Percentiles rank a stretch among this genome's conserved stretches.
Evolutionary conservation across 208 protist genomes (phyloP).

Genomic region (Leishmania amazonensis): DNA sequence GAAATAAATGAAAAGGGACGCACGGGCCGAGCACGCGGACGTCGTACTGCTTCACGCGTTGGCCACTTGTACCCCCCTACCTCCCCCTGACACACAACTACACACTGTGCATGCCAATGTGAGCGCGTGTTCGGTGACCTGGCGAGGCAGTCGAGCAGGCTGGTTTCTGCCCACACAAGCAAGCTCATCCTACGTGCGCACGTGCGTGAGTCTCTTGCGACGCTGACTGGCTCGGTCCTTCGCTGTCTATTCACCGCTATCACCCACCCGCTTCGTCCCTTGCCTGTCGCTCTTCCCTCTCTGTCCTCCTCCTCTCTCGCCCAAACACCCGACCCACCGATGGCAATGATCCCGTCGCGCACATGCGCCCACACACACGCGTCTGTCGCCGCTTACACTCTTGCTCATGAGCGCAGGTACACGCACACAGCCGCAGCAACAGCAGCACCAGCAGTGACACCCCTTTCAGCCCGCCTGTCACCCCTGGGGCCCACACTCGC

Average conservation of each 20-base stretch:
- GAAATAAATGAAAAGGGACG: not conserved
- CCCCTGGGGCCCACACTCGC: not conserved
- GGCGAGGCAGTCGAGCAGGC: not conserved
- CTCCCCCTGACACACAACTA: not conserved
- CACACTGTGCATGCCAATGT: not conserved
- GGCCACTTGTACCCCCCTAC: not conserved
- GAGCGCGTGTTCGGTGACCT: not conserved
- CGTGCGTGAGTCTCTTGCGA: not conserved
- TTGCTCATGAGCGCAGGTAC: not conserved
- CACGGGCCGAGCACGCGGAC: not conserved
- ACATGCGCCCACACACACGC: not conserved
- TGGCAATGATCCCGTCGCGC: not conserved
- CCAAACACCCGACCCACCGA: not conserved
- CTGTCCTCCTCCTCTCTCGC: not conserved
- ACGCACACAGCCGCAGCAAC: not conserved
- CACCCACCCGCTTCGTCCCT: not conserved
- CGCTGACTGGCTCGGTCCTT: not conserved
- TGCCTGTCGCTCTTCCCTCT: not conserved
- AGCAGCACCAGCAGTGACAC: not conserved
- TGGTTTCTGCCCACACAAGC: not conserved
- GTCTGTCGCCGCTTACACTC: not conserved
- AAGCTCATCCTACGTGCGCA: too few relatives aligned
- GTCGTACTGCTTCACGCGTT: not conserved
- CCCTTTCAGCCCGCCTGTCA: not conserved
- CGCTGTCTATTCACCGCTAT: not conserved